Evolutionary conservation across 1,139 yeast genomes (phyloP), one percentile per base, ranked within the genome.

Genomic region (Ogataea hybrid): DNA sequence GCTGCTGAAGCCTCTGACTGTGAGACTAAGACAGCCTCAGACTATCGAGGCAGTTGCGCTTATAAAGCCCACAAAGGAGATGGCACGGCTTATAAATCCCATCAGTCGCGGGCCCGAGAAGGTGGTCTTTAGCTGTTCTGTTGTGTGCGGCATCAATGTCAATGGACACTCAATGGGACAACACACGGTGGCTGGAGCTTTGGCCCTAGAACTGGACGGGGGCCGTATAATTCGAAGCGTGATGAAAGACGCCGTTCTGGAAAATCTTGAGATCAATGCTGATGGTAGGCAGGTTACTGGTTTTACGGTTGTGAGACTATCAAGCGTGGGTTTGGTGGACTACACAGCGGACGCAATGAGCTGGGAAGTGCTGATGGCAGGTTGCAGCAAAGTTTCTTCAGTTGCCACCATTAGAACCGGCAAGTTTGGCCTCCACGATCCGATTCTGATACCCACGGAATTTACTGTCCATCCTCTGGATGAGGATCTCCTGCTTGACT

Each of bases 321-420:
- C 32, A 9, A 23, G 15, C 14, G 12, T 20, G 14, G 9, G 10
- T 4, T 15, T 14, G 16, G 18, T 37, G 9, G 31, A 25, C 12
- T 31, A 31, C 25, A 14, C n/a, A 11, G 25, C 8, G 17, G 10
- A n/a, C n/a, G 30, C 23, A 10, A 30, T 37, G 41, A 23, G 18
- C 15, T 37, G 41, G 41, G 27, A 25, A 9, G 18, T 28, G 17
- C 10, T 28, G n/a, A 15, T 28, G 18, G 3, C 12, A n/a, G 31
- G 31, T 7, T 28, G 31, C 15, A 15, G 18, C 10, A 12, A 28
- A 15, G n/a, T 28, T 9, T 9, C 9, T 28, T 16, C 12, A 14
- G 8, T 37, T 6, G 41, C 41, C 8, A 14, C 6, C 6, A 4
- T 37, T 5, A 14, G 11, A 6, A 32, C 25, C 2, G 32, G 22